Evolutionary conservation across 148 eudicot species (phyloP), one percentile per base, ranked within the genome.

Genomic region (Vaccinium macrocarpon): DNA sequence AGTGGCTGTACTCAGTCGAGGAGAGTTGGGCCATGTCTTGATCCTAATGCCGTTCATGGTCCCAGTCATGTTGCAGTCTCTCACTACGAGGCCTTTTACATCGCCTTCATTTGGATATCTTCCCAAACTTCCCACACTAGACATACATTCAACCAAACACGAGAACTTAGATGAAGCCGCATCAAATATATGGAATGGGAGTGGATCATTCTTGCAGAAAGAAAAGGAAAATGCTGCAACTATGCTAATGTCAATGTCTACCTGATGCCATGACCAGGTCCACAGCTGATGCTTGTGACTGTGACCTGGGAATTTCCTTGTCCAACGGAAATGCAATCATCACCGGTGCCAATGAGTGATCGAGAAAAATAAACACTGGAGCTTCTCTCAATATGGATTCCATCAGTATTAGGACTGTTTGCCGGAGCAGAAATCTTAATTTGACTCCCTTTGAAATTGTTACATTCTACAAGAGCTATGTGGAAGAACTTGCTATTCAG

Each of bases 241-340:
- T 18, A 18, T 42, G 25, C 8, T 23, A 42, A 19, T 42, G 78
- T 19, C 8, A 74, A 1, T 38, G 51, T 21, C 51, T 38, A 82
- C 90, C 92, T 90, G 82, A 92, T 91, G 50, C 91, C 93, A 50
- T 92, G 91, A 78, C 91, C 94, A 66, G 93, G 93, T 79, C 93
- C 93, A 84, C 94, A 92, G 38, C 83, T 87, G 62, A 91, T 88
- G 57, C 89, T 85, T 21, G 90, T 51, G 18, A 92, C 86, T 71
- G 86, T 87, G 61, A 92, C 79, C 53, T 83, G 78, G 50, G 90
- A 88, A 52, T 84, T 91, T 10, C 93, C 93, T 66, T 87, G 91
- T 32, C 93, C 91, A 12, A 92, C 38, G 3, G 94, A 92, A 29
- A 92, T 86, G 83, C 94, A 92, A 82, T 92, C 94, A 81, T 92